Percentiles rank a stretch among this genome's conserved stretches.
Conservation (phyloP, 176 grass and related monocot genomes). For the Themeda triandra region DNA sequence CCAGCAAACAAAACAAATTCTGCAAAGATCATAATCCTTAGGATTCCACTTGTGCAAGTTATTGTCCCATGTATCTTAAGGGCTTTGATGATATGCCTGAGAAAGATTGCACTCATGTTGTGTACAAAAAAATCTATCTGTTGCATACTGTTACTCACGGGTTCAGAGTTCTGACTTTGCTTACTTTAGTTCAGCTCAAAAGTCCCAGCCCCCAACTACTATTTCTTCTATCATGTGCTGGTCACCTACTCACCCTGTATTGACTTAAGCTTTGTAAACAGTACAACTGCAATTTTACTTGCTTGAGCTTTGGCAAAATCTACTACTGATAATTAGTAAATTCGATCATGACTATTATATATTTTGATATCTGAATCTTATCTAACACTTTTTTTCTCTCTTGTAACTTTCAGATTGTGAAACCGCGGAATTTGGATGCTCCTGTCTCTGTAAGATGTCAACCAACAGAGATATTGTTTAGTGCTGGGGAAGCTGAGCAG, state of each 20-base stretch:
- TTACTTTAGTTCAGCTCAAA: not conserved
- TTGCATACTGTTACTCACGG: not conserved
- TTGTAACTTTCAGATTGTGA: not conserved
- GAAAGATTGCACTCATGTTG: not conserved
- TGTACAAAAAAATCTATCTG: not conserved
- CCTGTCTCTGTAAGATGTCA: slow-evolving; percentile 25
- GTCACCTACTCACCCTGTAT: not conserved
- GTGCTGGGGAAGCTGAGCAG: slow-evolving; percentile 10
- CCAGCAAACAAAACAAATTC: not conserved
- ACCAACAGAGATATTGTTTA: slow-evolving; percentile 21
- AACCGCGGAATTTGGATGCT: not conserved
- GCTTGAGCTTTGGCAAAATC: not conserved
- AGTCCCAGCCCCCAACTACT: not conserved
- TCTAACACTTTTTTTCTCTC: not conserved
- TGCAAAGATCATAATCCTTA: not conserved
- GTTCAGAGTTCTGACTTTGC: not conserved
- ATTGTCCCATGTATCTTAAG: not conserved
- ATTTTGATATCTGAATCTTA: slow-evolving; percentile 25
- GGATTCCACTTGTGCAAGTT: not conserved
- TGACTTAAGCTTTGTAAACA: not conserved
- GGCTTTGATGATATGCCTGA: not conserved
- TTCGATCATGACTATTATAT: not conserved
- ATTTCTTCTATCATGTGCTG: not conserved
- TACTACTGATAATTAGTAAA: not conserved
- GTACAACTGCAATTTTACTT: not conserved